Conservation (phyloP, 148 eudicot genomes). For the Rheum nobile region DNA sequence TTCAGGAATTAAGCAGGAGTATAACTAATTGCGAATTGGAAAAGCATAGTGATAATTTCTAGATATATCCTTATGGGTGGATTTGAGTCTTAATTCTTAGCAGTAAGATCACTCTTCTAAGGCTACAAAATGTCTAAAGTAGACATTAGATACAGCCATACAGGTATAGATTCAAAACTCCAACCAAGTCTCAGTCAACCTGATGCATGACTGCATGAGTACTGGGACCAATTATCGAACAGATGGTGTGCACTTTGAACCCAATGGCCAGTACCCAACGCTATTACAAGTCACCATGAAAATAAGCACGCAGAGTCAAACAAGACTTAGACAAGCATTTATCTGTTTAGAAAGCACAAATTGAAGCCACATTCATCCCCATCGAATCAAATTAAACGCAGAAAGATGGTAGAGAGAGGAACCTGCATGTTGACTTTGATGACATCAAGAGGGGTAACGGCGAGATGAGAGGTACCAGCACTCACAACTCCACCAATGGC, state of each 20-base stretch:
- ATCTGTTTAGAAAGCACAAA: not conserved
- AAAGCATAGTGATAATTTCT: not conserved
- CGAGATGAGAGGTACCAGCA: constrained; percentile 51
- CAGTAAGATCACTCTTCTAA: not conserved
- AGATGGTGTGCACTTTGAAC: not conserved
- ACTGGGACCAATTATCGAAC: no score
- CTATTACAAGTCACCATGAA: not conserved
- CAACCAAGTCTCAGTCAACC: no score
- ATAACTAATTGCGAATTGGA: not conserved
- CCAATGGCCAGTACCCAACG: not conserved
- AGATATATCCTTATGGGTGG: not conserved
- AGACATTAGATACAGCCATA: no score
- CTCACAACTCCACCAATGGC: constrained; percentile 49
- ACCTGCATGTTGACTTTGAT: constrained; percentile 66
- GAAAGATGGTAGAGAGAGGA: not conserved
- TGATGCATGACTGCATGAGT: no score
- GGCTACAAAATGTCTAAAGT: no score
- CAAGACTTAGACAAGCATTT: no score
- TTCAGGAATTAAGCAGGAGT: not conserved
- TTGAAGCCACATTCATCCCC: not conserved
- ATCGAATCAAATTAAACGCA: not conserved
- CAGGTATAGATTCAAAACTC: no score
- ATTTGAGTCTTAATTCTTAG: not conserved
- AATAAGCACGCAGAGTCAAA: not conserved
- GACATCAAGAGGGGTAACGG: constrained; percentile 57